These are phyloP conservation scores for Phaeosphaeriaceae sp. DNA, from an alignment of 2,329 filamentous ascomycete species.

Conservation along the genomic window DNA sequence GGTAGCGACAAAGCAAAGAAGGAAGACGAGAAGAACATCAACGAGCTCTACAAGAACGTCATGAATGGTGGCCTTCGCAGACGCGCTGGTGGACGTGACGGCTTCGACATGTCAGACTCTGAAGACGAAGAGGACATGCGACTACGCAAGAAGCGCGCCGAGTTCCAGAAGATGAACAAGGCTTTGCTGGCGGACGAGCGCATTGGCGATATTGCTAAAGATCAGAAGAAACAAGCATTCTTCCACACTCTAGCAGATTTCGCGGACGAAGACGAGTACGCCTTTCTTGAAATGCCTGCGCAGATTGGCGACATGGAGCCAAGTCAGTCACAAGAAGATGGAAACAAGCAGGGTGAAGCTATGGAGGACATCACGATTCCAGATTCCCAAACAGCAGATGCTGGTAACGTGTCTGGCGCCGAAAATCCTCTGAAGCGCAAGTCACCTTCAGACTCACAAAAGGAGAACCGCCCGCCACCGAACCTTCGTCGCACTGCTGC, in stretches of 20 bases:
- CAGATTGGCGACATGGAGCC: slow-evolving; percentile 40
- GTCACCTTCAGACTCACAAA: slow-evolving; percentile 50
- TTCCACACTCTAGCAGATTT: slow-evolving; percentile 87
- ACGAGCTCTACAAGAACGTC: slow-evolving; percentile 91
- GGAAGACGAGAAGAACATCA: slow-evolving; percentile 84
- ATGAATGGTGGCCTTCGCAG: slow-evolving; percentile 86
- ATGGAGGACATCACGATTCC: slow-evolving; percentile 36
- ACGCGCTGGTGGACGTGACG: slow-evolving; percentile 70
- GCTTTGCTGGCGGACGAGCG: slow-evolving; percentile 88
- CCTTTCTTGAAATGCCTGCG: slow-evolving; percentile 69
- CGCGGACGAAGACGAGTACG: slow-evolving; percentile 74
- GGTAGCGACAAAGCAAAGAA: slow-evolving; percentile 79
- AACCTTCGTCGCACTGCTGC: slow-evolving; percentile 67
- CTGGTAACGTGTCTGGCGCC: slow-evolving; percentile 10
- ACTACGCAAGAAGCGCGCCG: slow-evolving; percentile 80
- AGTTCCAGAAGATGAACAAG: slow-evolving; percentile 91
- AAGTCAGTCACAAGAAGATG: slow-evolving; percentile 31
- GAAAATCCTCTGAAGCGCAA: slow-evolving; percentile 50
- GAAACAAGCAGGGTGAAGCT: slow-evolving; percentile 17
- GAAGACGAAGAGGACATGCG: slow-evolving; percentile 84
- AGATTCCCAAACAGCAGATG: slow-evolving; percentile 49
- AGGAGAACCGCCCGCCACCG: slow-evolving; percentile 60
- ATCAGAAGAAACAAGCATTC: slow-evolving; percentile 89
- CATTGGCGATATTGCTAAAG: slow-evolving; percentile 87
- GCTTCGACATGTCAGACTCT: slow-evolving; percentile 83